Percentiles rank a stretch among this genome's conserved stretches.
Evolutionary conservation across 2,329 filamentous ascomycete genomes (phyloP).

Genomic region (Annulohypoxylon truncatum): DNA sequence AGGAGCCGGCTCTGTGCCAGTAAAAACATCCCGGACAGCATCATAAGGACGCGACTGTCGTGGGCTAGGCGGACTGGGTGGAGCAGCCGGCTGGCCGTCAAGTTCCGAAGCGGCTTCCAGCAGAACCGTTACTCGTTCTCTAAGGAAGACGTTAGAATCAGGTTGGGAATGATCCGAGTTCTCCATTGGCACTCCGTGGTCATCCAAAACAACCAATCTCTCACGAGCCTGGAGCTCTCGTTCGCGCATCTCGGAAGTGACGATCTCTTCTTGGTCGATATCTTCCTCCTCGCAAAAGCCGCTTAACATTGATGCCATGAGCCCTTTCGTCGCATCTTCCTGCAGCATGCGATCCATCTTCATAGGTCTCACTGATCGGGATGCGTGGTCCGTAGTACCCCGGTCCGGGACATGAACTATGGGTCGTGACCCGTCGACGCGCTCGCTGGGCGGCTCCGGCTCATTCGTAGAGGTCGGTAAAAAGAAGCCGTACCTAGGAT

Average conservation of each 20-base stretch:
- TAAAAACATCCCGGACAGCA: constrained; percentile 59
- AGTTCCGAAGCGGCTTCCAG: constrained; percentile 44
- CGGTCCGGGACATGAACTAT: constrained; percentile 62
- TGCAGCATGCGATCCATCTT: constrained; percentile 48
- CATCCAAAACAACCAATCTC: constrained; percentile 30
- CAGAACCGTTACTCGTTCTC: constrained; percentile 33
- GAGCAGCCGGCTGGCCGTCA: constrained; percentile 26
- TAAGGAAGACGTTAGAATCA: constrained; percentile 15
- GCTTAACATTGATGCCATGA: constrained; percentile 37
- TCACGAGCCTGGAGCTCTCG: constrained; percentile 43
- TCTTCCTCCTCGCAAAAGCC: constrained; percentile 41
- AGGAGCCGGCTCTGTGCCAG: constrained; percentile 47
- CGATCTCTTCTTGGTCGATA: constrained; percentile 45
- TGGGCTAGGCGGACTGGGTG: constrained; percentile 31
- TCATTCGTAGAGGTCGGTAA: constrained; percentile 61
- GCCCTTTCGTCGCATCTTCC: constrained; percentile 41
- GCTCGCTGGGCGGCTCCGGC: constrained; percentile 54
- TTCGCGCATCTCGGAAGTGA: constrained; percentile 48
- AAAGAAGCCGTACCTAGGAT: constrained; percentile 66
- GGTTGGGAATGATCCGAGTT: constrained; percentile 3
- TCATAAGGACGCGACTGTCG: constrained; percentile 56
- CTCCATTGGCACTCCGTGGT: constrained; percentile 18
- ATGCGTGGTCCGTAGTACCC: constrained; percentile 60
- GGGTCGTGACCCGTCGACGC: constrained; percentile 59
- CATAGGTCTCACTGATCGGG: constrained; percentile 53